These are phyloP conservation scores for Cercospora beticola DNA, from an alignment of 2,329 filamentous ascomycete genomes.

Conservation along the genomic window DNA sequence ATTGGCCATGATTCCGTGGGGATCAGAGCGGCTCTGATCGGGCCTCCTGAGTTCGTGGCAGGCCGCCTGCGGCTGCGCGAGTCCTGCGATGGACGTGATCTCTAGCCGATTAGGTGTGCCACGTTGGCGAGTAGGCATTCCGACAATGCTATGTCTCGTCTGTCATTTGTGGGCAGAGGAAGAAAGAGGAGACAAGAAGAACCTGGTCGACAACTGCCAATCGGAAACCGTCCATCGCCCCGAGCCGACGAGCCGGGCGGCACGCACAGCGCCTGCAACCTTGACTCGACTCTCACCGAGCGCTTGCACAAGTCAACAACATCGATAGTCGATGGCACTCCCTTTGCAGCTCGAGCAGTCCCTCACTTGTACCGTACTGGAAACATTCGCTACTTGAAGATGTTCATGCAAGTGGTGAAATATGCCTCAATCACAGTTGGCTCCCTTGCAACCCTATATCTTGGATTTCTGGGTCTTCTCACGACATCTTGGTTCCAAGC, in stretches of 20 bases:
- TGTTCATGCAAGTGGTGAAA: conserved; percentile 13
- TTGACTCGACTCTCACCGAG: neutral
- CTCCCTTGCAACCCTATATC: conserved; percentile 41
- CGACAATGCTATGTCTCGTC: neutral
- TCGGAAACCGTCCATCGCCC: neutral
- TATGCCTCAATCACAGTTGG: conserved; percentile 28
- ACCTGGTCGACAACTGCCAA: neutral
- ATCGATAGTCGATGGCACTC: neutral
- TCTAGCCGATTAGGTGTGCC: no score
- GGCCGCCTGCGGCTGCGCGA: no score
- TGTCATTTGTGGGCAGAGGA: neutral
- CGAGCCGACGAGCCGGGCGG: neutral
- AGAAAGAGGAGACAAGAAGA: neutral
- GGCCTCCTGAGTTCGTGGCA: no score
- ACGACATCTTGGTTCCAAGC: conserved; percentile 52
- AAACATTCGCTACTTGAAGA: neutral
- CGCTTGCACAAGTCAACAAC: neutral
- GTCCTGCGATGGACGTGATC: no score
- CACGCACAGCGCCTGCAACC: neutral
- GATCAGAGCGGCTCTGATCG: no score
- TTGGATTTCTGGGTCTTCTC: conserved; percentile 49
- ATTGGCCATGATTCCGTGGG: no score
- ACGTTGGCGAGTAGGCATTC: no score
- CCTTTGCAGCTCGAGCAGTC: neutral
- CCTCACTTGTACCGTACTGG: neutral